Evolutionary conservation across 1,284 basidiomycete species (phyloP).

Genomic region (Cutaneotrichosporon spelunceum): DNA sequence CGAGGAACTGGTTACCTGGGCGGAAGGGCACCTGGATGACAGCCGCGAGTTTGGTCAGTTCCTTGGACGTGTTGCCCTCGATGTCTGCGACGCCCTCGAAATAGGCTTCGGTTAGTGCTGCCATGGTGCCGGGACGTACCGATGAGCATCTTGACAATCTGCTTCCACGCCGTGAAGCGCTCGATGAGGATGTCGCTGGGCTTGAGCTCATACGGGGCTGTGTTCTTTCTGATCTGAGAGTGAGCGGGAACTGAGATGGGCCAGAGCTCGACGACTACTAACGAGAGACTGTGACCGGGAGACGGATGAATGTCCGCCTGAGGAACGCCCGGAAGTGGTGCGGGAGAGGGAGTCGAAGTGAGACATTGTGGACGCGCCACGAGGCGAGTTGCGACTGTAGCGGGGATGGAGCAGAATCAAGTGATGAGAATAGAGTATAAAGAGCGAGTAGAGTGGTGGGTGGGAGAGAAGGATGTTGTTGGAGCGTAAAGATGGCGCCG

Average conservation of each 20-base stretch:
- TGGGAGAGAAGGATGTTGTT: neutral
- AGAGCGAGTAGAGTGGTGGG: conserved; percentile 1
- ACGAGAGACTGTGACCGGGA: conserved; percentile 72
- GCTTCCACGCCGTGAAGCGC: conserved; percentile 63
- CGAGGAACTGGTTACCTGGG: conserved; percentile 91
- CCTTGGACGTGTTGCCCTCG: conserved; percentile 89
- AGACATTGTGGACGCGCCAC: conserved; percentile 36
- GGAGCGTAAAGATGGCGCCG: neutral
- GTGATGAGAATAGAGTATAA: too few species aligned
- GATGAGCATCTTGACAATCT: conserved; percentile 90
- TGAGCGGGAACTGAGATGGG: neutral
- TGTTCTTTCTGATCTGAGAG: conserved; percentile 74
- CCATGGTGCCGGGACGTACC: conserved; percentile 41
- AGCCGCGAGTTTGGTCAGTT: conserved; percentile 91
- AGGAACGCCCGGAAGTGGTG: too few species aligned
- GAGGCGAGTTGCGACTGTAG: neutral
- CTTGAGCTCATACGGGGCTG: conserved; percentile 80
- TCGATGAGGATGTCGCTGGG: conserved; percentile 97
- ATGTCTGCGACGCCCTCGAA: conserved; percentile 85
- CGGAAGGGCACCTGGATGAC: conserved; percentile 98
- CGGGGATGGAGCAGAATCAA: conserved; percentile 3
- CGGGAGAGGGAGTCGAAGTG: conserved; percentile 51
- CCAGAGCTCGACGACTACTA: conserved; percentile 26
- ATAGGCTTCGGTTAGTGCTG: conserved; percentile 42
- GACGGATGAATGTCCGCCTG: conserved; percentile 62